These are phyloP conservation scores for Takashimella koratensis DNA, from an alignment of 1,284 basidiomycete species.

Conservation along the genomic window DNA sequence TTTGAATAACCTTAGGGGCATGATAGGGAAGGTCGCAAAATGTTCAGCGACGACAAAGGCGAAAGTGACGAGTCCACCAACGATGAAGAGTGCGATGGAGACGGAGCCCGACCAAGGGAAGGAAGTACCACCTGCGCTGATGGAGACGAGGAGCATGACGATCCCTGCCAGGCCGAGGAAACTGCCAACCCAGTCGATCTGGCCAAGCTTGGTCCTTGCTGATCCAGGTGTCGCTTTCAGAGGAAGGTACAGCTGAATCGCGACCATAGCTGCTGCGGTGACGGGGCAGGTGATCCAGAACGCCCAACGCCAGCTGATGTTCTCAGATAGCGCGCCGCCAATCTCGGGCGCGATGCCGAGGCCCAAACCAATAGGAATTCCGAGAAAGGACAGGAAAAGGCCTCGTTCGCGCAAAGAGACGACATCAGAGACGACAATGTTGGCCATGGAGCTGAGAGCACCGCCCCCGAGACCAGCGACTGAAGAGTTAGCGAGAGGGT, in stretches of 20 bases:
- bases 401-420: conserved; percentile 47
- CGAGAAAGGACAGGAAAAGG: conserved; percentile 41
- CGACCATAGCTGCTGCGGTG: conserved; percentile 20
- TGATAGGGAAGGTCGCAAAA: not conserved
- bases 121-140: conserved; percentile 22
- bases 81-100: conserved; percentile 21
- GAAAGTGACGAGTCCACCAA: conserved; percentile 10
- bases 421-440: conserved; percentile 48
- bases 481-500: no score
- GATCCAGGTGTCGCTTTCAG: conserved; percentile 20
- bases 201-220: conserved; percentile 19
- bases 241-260: conserved; percentile 28
- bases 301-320: conserved; percentile 25
- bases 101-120: conserved; percentile 21
- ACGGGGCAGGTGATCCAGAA: conserved; percentile 32
- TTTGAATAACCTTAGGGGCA: conserved; percentile 6
- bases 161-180: conserved; percentile 24
- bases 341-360: conserved; percentile 27
- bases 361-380: conserved; percentile 28
- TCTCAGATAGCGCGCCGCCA: conserved; percentile 27
- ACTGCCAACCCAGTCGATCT: conserved; percentile 32
- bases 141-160: conserved; percentile 23
- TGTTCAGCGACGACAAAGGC: conserved; percentile 22
- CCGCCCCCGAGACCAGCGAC: conserved; percentile 50
- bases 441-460: conserved; percentile 45